These are phyloP conservation scores for Staphylotrichum tortipilum DNA, from an alignment of 495 filamentous ascomycete species.

Conservation along the genomic window DNA sequence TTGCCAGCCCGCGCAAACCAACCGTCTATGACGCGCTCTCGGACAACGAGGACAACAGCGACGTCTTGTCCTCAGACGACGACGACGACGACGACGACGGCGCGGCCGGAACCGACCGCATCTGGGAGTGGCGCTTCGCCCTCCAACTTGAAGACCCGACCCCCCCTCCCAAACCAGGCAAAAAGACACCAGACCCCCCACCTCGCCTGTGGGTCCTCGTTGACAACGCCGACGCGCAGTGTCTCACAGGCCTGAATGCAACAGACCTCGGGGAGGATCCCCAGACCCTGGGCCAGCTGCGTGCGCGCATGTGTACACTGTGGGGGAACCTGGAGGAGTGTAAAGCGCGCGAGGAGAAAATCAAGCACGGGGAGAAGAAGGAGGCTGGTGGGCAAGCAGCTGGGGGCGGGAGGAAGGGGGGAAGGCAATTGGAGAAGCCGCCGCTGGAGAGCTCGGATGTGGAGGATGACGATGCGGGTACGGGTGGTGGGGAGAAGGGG, in stretches of 20 bases:
- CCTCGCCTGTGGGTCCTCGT: conserved; percentile 58
- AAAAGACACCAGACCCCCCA: conserved; percentile 16
- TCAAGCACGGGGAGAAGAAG: conserved; percentile 1
- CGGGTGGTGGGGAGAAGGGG: not conserved
- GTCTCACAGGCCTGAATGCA: conserved; percentile 58
- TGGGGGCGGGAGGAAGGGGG: not conserved
- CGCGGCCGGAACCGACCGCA: conserved; percentile 10
- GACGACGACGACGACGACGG: not conserved
- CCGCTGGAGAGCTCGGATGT: conserved; percentile 21
- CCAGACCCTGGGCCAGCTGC: conserved; percentile 40
- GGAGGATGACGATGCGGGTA: conserved; percentile 10
- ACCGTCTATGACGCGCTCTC: conserved; percentile 41
- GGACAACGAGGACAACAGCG: conserved; percentile 27
- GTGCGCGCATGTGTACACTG: conserved; percentile 65
- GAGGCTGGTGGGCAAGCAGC: not conserved
- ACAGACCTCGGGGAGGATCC: conserved; percentile 51
- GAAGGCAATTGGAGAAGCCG: conserved; percentile 3
- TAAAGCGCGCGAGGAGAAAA: conserved; percentile 37
- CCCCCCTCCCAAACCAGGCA: conserved; percentile 11
- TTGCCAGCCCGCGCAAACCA: conserved; percentile 46
- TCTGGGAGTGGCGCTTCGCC: conserved; percentile 75
- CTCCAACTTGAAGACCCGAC: conserved; percentile 59
- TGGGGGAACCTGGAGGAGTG: conserved; percentile 82
- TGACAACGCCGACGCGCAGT: conserved; percentile 53
- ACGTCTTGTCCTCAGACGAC: conserved; percentile 14